Conservation (phyloP, 345 rosid species). For the Dipteronia dyeriana region DNA sequence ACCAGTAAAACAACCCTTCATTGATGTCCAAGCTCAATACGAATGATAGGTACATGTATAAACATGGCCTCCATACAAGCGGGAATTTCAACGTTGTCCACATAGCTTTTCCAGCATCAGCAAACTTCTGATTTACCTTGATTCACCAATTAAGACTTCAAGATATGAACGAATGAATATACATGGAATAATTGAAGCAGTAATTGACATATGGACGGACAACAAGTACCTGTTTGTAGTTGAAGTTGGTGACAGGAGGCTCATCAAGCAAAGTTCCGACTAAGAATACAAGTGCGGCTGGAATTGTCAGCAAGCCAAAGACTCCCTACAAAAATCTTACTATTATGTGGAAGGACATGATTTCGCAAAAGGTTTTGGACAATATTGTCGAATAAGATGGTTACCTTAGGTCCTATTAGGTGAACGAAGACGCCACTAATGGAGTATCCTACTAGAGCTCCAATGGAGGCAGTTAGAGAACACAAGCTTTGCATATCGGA, state of each 20-base stretch:
- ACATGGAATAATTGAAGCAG: conserved; percentile 4
- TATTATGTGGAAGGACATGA: not conserved
- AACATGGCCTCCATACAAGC: conserved; percentile 82
- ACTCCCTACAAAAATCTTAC: conserved; percentile 53
- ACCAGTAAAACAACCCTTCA: conserved; percentile 96
- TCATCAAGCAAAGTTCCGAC: conserved; percentile 69
- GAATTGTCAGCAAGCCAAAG: conserved; percentile 73
- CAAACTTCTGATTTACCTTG: conserved; percentile 68
- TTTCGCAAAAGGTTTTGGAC: not conserved
- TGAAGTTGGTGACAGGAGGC: conserved; percentile 48
- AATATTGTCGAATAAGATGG: conserved; percentile 11
- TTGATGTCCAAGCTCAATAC: conserved; percentile 69
- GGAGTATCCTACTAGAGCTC: conserved; percentile 74
- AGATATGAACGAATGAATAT: not conserved
- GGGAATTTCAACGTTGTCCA: conserved; percentile 78
- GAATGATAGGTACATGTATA: conserved; percentile 83
- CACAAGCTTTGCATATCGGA: conserved; percentile 97
- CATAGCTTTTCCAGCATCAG: conserved; percentile 77
- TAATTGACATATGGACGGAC: not conserved
- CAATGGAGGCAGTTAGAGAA: conserved; percentile 68
- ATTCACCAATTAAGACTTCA: conserved; percentile 10
- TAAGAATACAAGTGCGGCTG: conserved; percentile 55
- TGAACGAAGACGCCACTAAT: conserved; percentile 88
- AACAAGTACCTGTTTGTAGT: conserved; percentile 62
- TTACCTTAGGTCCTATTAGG: conserved; percentile 83